Evolutionary conservation across 2,329 filamentous ascomycete species (phyloP).

Genomic region (Coniochaeta prunicola): DNA sequence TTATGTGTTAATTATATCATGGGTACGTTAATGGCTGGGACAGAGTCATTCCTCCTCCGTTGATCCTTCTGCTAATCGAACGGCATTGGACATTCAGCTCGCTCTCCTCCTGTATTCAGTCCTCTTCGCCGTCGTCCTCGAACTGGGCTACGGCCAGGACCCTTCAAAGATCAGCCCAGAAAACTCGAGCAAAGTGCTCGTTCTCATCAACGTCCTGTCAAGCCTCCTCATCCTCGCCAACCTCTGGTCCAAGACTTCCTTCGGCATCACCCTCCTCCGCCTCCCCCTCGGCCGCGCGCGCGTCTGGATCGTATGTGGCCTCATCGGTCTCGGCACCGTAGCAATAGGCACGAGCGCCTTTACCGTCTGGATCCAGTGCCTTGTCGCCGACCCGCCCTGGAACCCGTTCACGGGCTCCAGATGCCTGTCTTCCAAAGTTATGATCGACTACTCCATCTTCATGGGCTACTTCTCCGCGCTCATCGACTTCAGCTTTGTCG

Average conservation of each 20-base stretch:
- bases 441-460: background rate
- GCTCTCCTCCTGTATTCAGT: slow-evolving; percentile 4
- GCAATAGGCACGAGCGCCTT: slow-evolving; percentile 12
- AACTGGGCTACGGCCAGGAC: slow-evolving; percentile 8
- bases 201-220: slow-evolving; percentile 1
- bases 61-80: background rate
- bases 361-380: slow-evolving; percentile 16
- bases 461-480: background rate
- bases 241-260: slow-evolving; percentile 28
- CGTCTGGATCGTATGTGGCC: slow-evolving; percentile 18
- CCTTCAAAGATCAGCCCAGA: background rate
- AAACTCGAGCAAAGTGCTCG: background rate
- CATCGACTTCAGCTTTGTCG: background rate
- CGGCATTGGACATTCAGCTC: background rate
- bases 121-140: slow-evolving; percentile 4
- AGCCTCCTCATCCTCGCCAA: slow-evolving; percentile 19
- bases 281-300: slow-evolving; percentile 14
- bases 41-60: background rate
- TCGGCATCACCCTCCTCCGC: slow-evolving; percentile 23
- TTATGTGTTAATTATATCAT: slow-evolving; percentile 1
- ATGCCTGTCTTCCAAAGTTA: background rate
- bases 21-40: background rate
- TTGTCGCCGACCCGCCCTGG: background rate
- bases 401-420: background rate
- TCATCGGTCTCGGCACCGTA: slow-evolving; percentile 22